A percentile compares a stretch with the other conserved stretches of the same genome.
Conservation (phyloP, 2,329 filamentous ascomycete species). For the Ophiostoma montium region DNA sequence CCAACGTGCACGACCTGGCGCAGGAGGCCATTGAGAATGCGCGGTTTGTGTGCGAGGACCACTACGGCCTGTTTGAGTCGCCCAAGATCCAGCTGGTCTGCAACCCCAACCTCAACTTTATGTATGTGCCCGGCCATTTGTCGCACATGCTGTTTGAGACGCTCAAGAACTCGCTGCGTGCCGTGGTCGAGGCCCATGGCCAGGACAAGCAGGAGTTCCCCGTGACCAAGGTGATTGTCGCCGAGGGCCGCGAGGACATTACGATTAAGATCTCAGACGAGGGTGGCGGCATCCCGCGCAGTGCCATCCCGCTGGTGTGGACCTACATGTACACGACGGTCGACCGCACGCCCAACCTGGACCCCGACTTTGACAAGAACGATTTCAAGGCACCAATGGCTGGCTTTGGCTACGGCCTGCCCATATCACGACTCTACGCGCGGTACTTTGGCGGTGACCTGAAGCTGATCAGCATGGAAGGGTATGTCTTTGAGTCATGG, state of each 20-base stretch:
- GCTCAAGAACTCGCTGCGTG: conserved; percentile 92
- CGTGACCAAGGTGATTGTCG: conserved; percentile 92
- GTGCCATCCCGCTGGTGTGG: conserved; percentile 94
- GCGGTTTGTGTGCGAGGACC: conserved; percentile 96
- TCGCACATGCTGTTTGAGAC: conserved; percentile 99
- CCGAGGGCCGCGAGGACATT: conserved; percentile 95
- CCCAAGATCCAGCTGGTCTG: conserved; percentile 95
- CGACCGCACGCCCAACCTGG: conserved; percentile 83
- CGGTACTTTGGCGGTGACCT: conserved; percentile 95
- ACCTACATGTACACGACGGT: conserved; percentile 99
- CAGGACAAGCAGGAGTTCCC: conserved; percentile 94
- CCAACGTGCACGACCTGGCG: conserved; percentile 86
- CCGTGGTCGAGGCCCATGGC: conserved; percentile 89
- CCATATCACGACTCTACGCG: conserved; percentile 86
- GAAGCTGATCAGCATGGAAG: conserved; percentile 98
- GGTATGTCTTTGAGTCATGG: conserved; percentile 52
- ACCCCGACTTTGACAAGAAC: conserved; percentile 96
- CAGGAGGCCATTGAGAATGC: conserved; percentile 98
- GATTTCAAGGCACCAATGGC: conserved; percentile 99
- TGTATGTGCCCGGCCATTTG: conserved; percentile 98
- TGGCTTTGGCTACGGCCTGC: conserved; percentile 93
- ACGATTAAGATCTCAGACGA: conserved; percentile 98
- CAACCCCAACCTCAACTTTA: conserved; percentile 88
- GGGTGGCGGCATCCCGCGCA: conserved; percentile 86
- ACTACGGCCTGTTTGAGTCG: conserved; percentile 93